Percentiles rank a stretch among this genome's conserved stretches.
These are phyloP conservation scores for Nicotiana tabacum DNA, from an alignment of 257 asterid genomes.

Conservation along the genomic window DNA sequence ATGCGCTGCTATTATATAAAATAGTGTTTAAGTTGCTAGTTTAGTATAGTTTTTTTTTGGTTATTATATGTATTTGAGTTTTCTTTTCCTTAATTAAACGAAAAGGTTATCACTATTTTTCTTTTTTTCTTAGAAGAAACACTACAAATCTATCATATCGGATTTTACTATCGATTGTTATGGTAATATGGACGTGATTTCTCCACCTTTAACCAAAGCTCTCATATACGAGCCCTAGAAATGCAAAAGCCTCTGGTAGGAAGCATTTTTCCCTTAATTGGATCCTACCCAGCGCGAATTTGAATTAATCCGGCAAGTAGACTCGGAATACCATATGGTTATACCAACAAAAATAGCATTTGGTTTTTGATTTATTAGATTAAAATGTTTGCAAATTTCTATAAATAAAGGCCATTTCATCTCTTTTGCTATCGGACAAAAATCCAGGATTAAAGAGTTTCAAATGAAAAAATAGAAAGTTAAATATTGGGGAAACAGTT, in stretches of 20 bases:
- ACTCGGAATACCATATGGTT: no score
- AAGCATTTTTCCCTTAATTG: neutral
- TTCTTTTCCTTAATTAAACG: neutral
- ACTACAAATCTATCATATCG: neutral
- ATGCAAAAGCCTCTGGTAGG: no score
- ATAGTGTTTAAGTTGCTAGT: neutral
- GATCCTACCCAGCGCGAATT: neutral
- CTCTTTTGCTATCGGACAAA: no score
- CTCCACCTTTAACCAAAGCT: neutral
- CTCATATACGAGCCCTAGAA: neutral
- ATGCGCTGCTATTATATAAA: neutral
- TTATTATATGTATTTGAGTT: neutral
- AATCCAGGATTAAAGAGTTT: no score
- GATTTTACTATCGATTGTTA: neutral
- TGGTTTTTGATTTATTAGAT: no score
- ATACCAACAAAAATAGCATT: no score
- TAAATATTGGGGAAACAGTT: no score
- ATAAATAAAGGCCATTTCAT: neutral
- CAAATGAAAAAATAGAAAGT: no score
- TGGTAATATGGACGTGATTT: neutral
- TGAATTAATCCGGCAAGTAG: neutral
- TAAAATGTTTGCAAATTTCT: no score
- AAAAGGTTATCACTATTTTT: neutral
- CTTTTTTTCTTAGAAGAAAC: neutral
- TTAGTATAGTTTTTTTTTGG: no score